Percentiles rank a stretch among this genome's conserved stretches.
Conservation (phyloP, 495 filamentous ascomycete genomes). For the Penicillium tannophilum region DNA sequence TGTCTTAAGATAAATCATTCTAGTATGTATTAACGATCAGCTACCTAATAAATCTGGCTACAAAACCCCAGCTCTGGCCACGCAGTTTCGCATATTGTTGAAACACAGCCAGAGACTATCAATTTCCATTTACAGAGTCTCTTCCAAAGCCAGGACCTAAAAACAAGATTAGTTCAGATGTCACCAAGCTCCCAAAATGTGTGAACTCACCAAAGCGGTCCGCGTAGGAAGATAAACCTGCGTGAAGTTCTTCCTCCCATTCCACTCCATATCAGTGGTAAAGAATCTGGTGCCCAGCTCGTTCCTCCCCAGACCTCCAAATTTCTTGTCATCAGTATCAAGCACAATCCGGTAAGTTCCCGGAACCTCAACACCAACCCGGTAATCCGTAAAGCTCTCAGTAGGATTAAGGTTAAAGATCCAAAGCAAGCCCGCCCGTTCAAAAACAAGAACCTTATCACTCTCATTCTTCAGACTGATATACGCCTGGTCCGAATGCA, state of each 20-base stretch:
- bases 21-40: slow-evolving; percentile 5
- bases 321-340: slow-evolving; percentile 74
- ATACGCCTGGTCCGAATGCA: slow-evolving; percentile 84
- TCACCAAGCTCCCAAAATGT: slow-evolving; percentile 10
- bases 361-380: slow-evolving; percentile 79
- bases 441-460: slow-evolving; percentile 96
- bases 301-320: slow-evolving; percentile 79
- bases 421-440: slow-evolving; percentile 86
- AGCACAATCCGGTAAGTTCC: slow-evolving; percentile 90
- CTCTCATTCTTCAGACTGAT: slow-evolving; percentile 90
- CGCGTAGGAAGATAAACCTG: slow-evolving; percentile 90
- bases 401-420: slow-evolving; percentile 95
- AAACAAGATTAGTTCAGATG: background rate
- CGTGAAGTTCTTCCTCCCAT: slow-evolving; percentile 81
- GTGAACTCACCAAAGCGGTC: slow-evolving; percentile 75
- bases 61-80: background rate
- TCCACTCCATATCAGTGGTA: slow-evolving; percentile 87
- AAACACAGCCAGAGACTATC: background rate
- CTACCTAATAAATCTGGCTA: background rate
- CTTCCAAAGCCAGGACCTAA: slow-evolving; percentile 56
- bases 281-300: slow-evolving; percentile 81
- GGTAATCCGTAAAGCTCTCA: slow-evolving; percentile 88
- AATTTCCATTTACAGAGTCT: slow-evolving; percentile 36
- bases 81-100: background rate
- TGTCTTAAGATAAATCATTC: background rate